Evolutionary conservation across 1,284 basidiomycete genomes (phyloP), one percentile per base, ranked within the genome.

Genomic region (Sporisorium sorghi): DNA sequence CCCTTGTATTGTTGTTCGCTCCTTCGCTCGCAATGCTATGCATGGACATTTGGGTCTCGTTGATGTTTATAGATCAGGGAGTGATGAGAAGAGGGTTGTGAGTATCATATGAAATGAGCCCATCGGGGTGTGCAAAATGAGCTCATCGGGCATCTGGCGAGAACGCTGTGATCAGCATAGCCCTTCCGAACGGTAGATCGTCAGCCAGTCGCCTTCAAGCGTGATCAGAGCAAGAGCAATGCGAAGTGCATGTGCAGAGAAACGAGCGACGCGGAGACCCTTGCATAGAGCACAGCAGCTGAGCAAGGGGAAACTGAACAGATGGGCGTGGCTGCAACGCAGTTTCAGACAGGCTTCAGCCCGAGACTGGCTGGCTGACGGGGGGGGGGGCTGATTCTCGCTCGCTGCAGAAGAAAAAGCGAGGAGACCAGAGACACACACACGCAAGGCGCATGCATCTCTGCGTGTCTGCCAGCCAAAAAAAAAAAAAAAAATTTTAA

Each of bases 11-110:
- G 9, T 30, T 19, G 4, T 30, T 14, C 49, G 49, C 14, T 11
- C 7, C n/a, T 37, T 28, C 19, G 24, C 28, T 61, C 48, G 59
- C 55, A 63, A 57, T 64, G 39, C 47, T 49, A 58, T 66, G 47
- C 62, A 64, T 53, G 67, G 67, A 64, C 67, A 64, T 60, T 70
- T 24, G 35, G 5, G 30, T 24, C 30, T 47, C 46, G 19, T 11
- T 8, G 14, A 26, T 8, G 24, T n/a, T n/a, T n/a, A n/a, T n/a
- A n/a, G 42, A 43, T 9, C 9, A 17, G 46, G 17, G 26, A 32
- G 46, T 30, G 6, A 10, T 7, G 17, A 5, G 7, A 7, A 17
- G 2, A 47, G n/a, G n/a, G 2, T 30, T 21, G 5, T 39, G 37
- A 5, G 6, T 6, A 39, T 17, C 12, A 12, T 14, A 26, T 47